These are phyloP conservation scores for Cyberlindnera petersonii DNA, from an alignment of 805 yeast species.

Conservation along the genomic window DNA sequence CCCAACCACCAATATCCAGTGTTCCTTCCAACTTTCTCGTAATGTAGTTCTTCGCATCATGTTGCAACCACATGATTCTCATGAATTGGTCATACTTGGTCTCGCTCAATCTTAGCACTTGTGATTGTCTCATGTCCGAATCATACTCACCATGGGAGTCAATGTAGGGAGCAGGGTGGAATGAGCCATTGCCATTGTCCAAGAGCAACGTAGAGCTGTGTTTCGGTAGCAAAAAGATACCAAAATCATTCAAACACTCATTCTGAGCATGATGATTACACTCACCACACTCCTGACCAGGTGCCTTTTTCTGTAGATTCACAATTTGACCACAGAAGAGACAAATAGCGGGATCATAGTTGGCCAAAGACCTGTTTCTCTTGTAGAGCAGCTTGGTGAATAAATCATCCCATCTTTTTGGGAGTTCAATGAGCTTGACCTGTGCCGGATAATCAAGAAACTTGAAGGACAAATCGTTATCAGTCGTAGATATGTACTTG, in stretches of 20 bases:
- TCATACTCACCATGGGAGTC: constrained; percentile 87
- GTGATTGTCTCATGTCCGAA: constrained; percentile 63
- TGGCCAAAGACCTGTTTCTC: constrained; percentile 38
- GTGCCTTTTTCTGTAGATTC: constrained; percentile 59
- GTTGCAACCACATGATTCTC: constrained; percentile 70
- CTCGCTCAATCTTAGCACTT: constrained; percentile 63
- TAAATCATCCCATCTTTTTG: constrained; percentile 61
- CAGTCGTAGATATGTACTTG: constrained; percentile 21
- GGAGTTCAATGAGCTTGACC: constrained; percentile 58
- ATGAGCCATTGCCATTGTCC: constrained; percentile 77
- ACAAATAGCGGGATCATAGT: constrained; percentile 79
- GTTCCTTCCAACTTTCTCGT: constrained; percentile 77
- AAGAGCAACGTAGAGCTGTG: constrained; percentile 61
- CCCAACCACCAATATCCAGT: constrained; percentile 95
- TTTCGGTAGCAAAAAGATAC: constrained; percentile 70
- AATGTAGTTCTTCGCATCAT: constrained; percentile 70
- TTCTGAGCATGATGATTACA: constrained; percentile 68
- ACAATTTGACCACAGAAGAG: constrained; percentile 72
- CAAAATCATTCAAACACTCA: constrained; percentile 64
- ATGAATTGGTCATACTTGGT: constrained; percentile 63
- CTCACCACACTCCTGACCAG: constrained; percentile 61
- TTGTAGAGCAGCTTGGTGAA: constrained; percentile 56
- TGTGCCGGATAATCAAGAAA: constrained; percentile 61
- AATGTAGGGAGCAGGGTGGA: constrained; percentile 76
- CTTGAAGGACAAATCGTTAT: constrained; percentile 19